phyloP scores from a whole-genome alignment of 345 rosid genomes.

The Erodium maritimum region DNA sequence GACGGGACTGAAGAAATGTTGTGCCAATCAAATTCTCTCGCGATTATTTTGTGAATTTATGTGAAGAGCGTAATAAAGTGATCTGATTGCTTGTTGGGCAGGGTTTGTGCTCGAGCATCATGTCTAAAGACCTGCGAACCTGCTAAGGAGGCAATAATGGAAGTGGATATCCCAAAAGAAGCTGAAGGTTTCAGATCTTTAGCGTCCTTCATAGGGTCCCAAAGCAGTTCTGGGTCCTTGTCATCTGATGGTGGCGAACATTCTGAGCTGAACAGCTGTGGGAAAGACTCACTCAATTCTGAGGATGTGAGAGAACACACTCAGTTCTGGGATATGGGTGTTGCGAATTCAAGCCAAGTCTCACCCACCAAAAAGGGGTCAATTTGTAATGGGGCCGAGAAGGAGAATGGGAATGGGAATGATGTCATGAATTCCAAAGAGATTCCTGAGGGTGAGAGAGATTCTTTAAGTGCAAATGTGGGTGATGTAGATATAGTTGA shows the following conservation, averaged over 20 bases:
- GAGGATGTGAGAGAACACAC: not conserved
- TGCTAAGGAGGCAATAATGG: slow-evolving; percentile 3
- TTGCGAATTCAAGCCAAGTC: not conserved
- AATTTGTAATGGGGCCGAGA: not conserved
- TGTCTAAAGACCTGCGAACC: slow-evolving; percentile 30
- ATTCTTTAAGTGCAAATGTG: too few relatives aligned
- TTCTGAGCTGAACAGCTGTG: not conserved
- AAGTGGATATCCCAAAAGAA: not conserved
- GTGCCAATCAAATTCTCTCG: not conserved
- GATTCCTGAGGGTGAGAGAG: too few relatives aligned
- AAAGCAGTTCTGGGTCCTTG: not conserved
- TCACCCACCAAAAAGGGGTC: too few relatives aligned
- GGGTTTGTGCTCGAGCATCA: slow-evolving; percentile 49
- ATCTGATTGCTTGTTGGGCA: slow-evolving; percentile 15
- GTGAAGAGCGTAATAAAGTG: not conserved
- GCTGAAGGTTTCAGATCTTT: not conserved
- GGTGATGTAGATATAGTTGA: too few relatives aligned
- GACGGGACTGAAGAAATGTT: not conserved
- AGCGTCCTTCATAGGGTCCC: not conserved
- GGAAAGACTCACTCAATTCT: not conserved
- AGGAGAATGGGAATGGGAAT: not conserved
- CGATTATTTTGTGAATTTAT: not conserved
- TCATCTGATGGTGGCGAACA: not conserved
- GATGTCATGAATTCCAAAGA: not conserved
- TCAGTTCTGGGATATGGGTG: not conserved